These are phyloP conservation scores for Alternaria triticina DNA, from an alignment of 2,329 filamentous ascomycete species.

Conservation along the genomic window DNA sequence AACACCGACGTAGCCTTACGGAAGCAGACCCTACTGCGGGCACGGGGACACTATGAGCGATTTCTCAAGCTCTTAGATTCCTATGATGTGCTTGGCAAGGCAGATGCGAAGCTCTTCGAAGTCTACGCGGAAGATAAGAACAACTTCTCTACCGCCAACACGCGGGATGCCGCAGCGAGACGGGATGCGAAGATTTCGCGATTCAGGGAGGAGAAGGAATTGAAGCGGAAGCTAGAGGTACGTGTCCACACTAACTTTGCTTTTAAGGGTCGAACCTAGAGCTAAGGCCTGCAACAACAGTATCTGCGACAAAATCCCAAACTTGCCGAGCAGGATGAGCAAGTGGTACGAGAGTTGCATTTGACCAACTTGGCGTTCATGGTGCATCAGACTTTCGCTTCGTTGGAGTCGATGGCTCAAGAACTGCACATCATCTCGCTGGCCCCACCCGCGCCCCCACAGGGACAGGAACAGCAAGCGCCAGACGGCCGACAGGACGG, in stretches of 20 bases:
- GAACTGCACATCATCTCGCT: conserved; percentile 83
- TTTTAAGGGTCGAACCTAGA: conserved; percentile 14
- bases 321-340: conserved; percentile 77
- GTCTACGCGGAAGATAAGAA: conserved; percentile 73
- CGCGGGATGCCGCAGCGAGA: conserved; percentile 69
- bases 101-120: conserved; percentile 73
- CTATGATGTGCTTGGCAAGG: conserved; percentile 73
- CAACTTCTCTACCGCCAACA: conserved; percentile 75
- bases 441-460: conserved; percentile 64
- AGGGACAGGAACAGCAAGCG: conserved; percentile 44
- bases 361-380: conserved; percentile 76
- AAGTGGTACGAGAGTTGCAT: conserved; percentile 78
- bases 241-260: conserved; percentile 15
- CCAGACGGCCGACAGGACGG: conserved; percentile 56
- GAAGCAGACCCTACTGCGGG: conserved; percentile 65
- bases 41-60: conserved; percentile 75
- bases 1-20: conserved; percentile 61
- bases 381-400: conserved; percentile 81
- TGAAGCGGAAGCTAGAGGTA: conserved; percentile 83
- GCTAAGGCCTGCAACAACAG: conserved; percentile 47
- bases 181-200: conserved; percentile 85
- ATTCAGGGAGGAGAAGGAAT: conserved; percentile 82
- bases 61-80: conserved; percentile 79
- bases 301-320: conserved; percentile 66
- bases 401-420: conserved; percentile 83